Percentiles rank a stretch among this genome's conserved stretches.
Evolutionary conservation across 139 green algal genomes (phyloP).

Genomic region (Auxenochlorella protothecoides): DNA sequence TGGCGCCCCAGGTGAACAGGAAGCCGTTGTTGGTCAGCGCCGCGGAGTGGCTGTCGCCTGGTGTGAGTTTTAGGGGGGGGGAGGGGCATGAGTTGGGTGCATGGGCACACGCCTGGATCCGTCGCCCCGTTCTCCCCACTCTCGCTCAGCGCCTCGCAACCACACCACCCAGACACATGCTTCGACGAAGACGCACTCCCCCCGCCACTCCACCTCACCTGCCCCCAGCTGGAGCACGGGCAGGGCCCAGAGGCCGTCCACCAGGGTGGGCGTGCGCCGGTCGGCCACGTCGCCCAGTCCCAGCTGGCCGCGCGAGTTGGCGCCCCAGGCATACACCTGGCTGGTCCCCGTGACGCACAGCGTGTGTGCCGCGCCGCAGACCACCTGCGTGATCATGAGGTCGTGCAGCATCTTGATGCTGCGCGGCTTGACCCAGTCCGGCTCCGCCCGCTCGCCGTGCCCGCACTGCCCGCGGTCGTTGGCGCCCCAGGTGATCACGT

Average conservation of each 20-base stretch:
- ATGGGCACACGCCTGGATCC: background rate
- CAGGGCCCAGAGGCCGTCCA: constrained; percentile 72
- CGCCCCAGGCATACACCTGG: constrained; percentile 73
- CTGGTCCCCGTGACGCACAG: constrained; percentile 70
- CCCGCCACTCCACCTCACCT: constrained; percentile 10
- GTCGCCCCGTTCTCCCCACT: no score
- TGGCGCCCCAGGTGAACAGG: constrained; percentile 80
- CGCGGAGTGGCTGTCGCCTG: constrained; percentile 57
- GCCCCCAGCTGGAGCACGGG: constrained; percentile 66
- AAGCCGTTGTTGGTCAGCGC: constrained; percentile 72
- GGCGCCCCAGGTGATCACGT: constrained; percentile 71
- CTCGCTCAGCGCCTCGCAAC: no score
- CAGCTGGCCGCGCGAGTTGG: constrained; percentile 64
- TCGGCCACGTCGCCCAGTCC: constrained; percentile 54
- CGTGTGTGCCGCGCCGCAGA: constrained; percentile 67
- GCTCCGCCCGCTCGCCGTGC: constrained; percentile 48
- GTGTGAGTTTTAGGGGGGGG: background rate
- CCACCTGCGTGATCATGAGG: constrained; percentile 55
- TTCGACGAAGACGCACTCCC: background rate
- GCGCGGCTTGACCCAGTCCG: constrained; percentile 41
- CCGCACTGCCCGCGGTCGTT: constrained; percentile 75
- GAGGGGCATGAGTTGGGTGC: background rate
- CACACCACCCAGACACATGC: background rate
- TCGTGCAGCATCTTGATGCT: constrained; percentile 46
- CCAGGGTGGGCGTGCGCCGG: constrained; percentile 37